Conservation (phyloP, 345 rosid species). For the Eutrema heterophyllum region DNA sequence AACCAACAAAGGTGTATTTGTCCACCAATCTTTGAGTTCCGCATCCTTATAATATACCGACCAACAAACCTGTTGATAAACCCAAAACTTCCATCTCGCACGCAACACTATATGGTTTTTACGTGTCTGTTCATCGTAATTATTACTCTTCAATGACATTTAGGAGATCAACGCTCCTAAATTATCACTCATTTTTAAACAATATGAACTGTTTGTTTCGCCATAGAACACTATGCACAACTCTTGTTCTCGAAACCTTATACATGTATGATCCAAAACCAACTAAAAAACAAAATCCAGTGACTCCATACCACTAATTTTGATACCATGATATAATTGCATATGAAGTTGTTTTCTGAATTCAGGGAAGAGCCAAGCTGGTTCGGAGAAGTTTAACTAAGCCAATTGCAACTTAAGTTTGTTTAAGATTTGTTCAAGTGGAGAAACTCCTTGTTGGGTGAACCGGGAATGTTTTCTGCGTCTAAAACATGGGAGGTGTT, state of each 20-base stretch:
- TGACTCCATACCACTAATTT: no score
- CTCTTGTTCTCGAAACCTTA: background rate
- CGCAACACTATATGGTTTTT: no score
- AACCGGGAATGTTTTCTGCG: no score
- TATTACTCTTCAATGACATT: no score
- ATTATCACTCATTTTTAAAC: background rate
- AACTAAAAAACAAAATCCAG: background rate
- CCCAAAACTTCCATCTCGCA: background rate
- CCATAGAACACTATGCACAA: background rate
- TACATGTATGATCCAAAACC: background rate
- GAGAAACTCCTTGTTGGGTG: no score
- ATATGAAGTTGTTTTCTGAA: no score
- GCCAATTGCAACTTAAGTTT: no score
- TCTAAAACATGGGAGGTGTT: no score
- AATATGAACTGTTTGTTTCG: background rate
- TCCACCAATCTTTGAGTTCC: background rate
- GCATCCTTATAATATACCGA: background rate
- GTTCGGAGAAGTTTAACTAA: no score
- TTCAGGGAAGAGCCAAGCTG: no score
- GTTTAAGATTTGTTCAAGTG: no score
- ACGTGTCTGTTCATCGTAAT: background rate
- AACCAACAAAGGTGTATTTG: background rate
- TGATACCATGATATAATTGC: no score
- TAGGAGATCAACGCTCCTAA: background rate
- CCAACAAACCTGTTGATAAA: background rate